Evolutionary conservation across 768 basidiomycete genomes (phyloP).

Genomic region (Boletus insuetus): DNA sequence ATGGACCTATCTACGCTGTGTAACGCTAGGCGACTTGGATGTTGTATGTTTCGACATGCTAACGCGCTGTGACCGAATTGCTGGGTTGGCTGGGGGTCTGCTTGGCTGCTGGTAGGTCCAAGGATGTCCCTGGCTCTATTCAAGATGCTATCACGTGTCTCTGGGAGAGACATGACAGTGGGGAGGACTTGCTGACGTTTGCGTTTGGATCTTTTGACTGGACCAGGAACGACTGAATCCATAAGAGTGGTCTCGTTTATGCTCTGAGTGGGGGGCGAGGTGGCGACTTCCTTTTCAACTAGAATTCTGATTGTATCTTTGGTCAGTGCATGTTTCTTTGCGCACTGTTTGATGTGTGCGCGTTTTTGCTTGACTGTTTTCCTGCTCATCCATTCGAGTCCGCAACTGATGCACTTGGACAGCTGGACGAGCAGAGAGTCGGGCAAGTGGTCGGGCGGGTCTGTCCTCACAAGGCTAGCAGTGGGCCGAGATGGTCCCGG

Average conservation of each 20-base stretch:
- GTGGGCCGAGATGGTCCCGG: not conserved
- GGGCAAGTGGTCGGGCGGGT: constrained; percentile 36
- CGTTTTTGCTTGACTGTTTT: constrained; percentile 65
- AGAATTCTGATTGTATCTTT: constrained; percentile 55
- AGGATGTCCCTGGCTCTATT: constrained; percentile 39
- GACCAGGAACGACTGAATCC: constrained; percentile 49
- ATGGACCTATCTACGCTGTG: not conserved
- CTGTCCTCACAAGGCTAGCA: constrained; percentile 3
- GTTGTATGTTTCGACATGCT: constrained; percentile 10
- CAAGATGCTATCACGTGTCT: constrained; percentile 45
- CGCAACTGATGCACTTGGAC: constrained; percentile 62
- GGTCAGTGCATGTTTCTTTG: constrained; percentile 54
- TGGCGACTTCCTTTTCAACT: constrained; percentile 47
- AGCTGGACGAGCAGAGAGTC: constrained; percentile 48
- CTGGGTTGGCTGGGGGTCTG: constrained; percentile 27
- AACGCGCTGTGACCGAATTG: constrained; percentile 33
- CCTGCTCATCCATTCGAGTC: constrained; percentile 62
- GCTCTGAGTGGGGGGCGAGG: not conserved
- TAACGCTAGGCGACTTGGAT: not conserved
- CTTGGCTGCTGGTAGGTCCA: constrained; percentile 3
- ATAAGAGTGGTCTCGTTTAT: constrained; percentile 40
- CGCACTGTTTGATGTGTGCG: constrained; percentile 65
- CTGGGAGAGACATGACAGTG: constrained; percentile 45
- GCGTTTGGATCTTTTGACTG: constrained; percentile 45
- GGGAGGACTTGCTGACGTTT: constrained; percentile 37